Base-by-base conservation (phyloP, 2,329 filamentous ascomycete genomes). In the Cercospora nicotianae region DNA sequence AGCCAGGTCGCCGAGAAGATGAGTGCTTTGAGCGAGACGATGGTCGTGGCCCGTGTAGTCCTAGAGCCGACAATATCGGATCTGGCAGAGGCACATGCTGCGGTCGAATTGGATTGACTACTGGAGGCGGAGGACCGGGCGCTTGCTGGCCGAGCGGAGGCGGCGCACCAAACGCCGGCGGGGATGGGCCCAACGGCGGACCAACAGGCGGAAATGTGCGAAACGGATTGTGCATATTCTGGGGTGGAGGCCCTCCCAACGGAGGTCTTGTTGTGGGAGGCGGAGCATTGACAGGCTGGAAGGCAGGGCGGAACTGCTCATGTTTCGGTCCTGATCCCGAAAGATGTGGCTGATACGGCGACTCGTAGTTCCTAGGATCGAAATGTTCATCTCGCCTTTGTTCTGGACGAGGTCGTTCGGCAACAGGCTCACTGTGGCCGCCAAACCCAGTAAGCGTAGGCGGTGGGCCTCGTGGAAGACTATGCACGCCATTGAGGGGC, bases 271-370 rank as follows among this genome's bases (percentile, higher is more conserved):
- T 10, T 26, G 61, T 48, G 9, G 61, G 5, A 20, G 30, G 31
- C 20, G 20, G 28, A 6, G 48, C 30, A 28, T 55, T 57, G 2
- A 42, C 61, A 28, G 61, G 28, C 6, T 57, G 61, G 23, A 64
- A 64, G 13, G 26, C 61, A 12, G 51, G 48, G 16, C 61, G 28
- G 48, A 64, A 64, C 23, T 64, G 61, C 26, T 64, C 61, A 20
- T 80, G 76, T 64, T 81, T 77, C 70, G 79, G 64, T 45, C 60
- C 71, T 71, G 72, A 67, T 72, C 72, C 71, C 70, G 70, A 62
- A 67, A 70, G 63, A 63, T 69, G 77, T 30, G 57, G 48, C 85
- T 83, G 80, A 84, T 82, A 79, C 83, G 85, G 77, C 83, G 83
- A 75, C 84, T 64, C 61, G n/a, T 64, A 64, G 48, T 57, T 64